Conservation (phyloP, 345 rosid genomes). For the Linum trigynum region DNA sequence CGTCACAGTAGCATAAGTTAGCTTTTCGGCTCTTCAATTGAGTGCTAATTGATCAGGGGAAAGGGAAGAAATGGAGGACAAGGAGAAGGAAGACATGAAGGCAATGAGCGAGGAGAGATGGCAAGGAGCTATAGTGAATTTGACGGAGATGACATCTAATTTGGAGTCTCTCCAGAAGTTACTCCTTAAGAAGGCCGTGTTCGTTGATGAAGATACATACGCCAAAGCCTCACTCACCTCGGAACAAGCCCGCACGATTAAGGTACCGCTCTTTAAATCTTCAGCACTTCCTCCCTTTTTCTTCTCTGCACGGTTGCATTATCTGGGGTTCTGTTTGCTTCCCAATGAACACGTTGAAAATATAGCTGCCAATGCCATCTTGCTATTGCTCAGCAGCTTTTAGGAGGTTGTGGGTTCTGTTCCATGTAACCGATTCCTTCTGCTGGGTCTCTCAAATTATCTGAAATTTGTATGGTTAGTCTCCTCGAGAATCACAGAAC, state of each 20-base stretch:
- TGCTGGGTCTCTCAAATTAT: no score
- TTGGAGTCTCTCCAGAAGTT: conserved; percentile 79
- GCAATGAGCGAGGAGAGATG: conserved; percentile 58
- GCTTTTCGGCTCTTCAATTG: no score
- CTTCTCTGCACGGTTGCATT: no score
- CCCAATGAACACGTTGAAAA: no score
- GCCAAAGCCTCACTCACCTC: conserved; percentile 79
- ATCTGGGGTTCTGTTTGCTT: no score
- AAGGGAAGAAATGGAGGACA: conserved; percentile 22
- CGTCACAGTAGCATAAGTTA: no score
- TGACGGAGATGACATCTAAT: conserved; percentile 78
- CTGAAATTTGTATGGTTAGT: no score
- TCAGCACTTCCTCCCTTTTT: not conserved
- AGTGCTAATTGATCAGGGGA: not conserved
- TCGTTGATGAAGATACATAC: conserved; percentile 83
- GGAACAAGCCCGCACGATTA: conserved; percentile 85
- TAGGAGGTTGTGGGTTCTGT: no score
- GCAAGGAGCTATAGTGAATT: conserved; percentile 70
- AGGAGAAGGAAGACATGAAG: conserved; percentile 32
- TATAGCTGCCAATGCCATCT: no score
- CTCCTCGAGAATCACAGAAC: no score
- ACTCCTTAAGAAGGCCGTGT: conserved; percentile 82
- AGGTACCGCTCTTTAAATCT: conserved; percentile 29
- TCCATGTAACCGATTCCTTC: no score
- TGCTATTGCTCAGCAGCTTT: no score